Percentiles rank a stretch among this genome's conserved stretches.
phyloP scores from a whole-genome alignment of 163 green algal genomes.

The Scenedesmus sp. region DNA sequence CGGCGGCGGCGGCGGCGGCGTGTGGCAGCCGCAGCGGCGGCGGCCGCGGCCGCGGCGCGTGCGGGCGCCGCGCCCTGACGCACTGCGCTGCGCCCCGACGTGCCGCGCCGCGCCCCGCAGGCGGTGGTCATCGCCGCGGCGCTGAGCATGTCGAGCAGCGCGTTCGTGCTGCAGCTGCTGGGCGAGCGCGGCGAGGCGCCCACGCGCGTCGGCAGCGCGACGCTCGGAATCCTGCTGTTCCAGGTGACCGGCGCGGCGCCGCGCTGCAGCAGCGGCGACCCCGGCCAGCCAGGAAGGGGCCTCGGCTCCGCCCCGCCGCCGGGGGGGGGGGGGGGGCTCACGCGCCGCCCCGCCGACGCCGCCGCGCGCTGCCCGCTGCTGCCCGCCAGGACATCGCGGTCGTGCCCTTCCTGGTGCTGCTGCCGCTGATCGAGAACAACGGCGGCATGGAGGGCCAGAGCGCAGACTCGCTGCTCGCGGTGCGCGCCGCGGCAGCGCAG shows the following conservation, averaged over 20 bases:
- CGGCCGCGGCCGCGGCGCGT: neutral
- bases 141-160: constrained; percentile 91
- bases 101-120: constrained; percentile 23
- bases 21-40: neutral
- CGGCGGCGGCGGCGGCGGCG: too few relatives aligned
- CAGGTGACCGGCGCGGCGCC: too few relatives aligned
- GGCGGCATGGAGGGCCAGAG: constrained; percentile 32
- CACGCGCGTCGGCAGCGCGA: constrained; percentile 87
- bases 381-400: constrained; percentile 98
- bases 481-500: constrained; percentile 55
- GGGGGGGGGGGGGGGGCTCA: too few relatives aligned
- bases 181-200: constrained; percentile 85
- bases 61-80: neutral
- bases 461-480: constrained; percentile 35
- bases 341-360: too few relatives aligned
- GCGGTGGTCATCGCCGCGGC: constrained; percentile 93
- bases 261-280: constrained; percentile 56
- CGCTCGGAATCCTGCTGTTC: constrained; percentile 95
- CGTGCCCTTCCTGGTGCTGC: constrained; percentile 95
- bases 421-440: constrained; percentile 84
- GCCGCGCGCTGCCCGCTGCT: too few relatives aligned
- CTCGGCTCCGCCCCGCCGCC: too few relatives aligned
- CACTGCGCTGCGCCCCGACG: neutral
- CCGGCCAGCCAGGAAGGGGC: too few relatives aligned
- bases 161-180: constrained; percentile 97